These are phyloP conservation scores for Metarhizium humberi DNA, from an alignment of 2,329 filamentous ascomycete species.

Conservation along the genomic window DNA sequence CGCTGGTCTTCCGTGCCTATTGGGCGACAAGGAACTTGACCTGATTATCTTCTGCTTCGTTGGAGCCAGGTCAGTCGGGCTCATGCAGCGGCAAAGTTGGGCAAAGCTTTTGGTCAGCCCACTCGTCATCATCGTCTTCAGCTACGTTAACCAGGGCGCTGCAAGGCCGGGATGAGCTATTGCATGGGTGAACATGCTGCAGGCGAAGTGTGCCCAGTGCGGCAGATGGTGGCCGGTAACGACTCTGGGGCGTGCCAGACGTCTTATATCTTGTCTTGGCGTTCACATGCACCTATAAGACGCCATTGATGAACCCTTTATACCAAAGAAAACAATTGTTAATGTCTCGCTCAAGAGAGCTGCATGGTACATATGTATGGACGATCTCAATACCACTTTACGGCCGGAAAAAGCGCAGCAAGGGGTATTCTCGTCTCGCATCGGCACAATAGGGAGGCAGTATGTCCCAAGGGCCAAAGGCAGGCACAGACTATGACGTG, in stretches of 20 bases:
- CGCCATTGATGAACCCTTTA: not conserved
- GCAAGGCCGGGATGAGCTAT: not conserved
- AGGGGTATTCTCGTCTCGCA: not conserved
- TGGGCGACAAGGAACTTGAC: constrained; percentile 4
- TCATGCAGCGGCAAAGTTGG: constrained; percentile 9
- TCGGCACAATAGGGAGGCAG: too few species aligned
- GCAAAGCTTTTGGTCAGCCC: not conserved
- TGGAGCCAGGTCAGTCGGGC: constrained; percentile 10
- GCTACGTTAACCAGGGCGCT: not conserved
- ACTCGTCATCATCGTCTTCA: not conserved
- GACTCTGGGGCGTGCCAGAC: not conserved
- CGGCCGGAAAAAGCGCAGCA: not conserved
- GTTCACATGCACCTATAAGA: not conserved
- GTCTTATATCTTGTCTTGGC: not conserved
- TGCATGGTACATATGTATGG: not conserved
- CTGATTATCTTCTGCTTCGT: constrained; percentile 4
- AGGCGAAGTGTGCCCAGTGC: not conserved
- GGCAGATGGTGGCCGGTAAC: not conserved
- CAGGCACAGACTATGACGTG: too few species aligned
- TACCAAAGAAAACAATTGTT: not conserved
- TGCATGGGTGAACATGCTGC: not conserved
- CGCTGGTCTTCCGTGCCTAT: not conserved
- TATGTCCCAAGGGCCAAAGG: too few species aligned
- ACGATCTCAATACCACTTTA: not conserved
- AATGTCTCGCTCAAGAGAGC: not conserved